Percentiles rank a stretch among this genome's conserved stretches.
Evolutionary conservation across 768 basidiomycete species (phyloP).

Genomic region (Amanita muscaria): DNA sequence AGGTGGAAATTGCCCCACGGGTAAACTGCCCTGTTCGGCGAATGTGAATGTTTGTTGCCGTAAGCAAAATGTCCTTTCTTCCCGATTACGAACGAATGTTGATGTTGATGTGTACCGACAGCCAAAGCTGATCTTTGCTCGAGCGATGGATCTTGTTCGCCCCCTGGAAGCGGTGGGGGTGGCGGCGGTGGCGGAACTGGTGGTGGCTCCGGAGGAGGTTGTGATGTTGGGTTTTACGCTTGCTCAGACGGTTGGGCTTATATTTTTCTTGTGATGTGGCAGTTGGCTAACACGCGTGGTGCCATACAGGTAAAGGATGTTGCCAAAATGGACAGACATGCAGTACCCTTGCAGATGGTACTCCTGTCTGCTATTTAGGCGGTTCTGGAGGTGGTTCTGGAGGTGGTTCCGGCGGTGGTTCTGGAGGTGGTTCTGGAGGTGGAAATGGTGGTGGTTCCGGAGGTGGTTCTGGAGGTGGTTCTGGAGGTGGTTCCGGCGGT

Average conservation of each 20-base stretch:
- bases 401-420: neutral
- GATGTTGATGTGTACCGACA: neutral
- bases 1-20: too few species aligned
- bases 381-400: neutral
- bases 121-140: neutral
- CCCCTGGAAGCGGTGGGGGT: neutral
- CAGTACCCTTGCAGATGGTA: neutral
- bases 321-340: conserved; percentile 5
- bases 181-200: neutral
- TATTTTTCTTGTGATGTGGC: neutral
- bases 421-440: too few species aligned
- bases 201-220: neutral
- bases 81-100: neutral
- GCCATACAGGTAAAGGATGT: conserved; percentile 3
- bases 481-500: too few species aligned
- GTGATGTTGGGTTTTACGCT: neutral
- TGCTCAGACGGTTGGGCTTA: neutral
- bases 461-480: neutral
- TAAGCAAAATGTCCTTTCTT: too few species aligned
- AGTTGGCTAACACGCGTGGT: too few species aligned
- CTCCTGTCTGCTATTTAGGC: neutral
- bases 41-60: neutral
- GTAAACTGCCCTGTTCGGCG: neutral
- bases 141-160: neutral
- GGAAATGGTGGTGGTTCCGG: neutral